A percentile compares a stretch with the other conserved stretches of the same genome.
These are phyloP conservation scores for Euryodendron excelsum DNA, from an alignment of 148 eudicot genomes.

Conservation along the genomic window DNA sequence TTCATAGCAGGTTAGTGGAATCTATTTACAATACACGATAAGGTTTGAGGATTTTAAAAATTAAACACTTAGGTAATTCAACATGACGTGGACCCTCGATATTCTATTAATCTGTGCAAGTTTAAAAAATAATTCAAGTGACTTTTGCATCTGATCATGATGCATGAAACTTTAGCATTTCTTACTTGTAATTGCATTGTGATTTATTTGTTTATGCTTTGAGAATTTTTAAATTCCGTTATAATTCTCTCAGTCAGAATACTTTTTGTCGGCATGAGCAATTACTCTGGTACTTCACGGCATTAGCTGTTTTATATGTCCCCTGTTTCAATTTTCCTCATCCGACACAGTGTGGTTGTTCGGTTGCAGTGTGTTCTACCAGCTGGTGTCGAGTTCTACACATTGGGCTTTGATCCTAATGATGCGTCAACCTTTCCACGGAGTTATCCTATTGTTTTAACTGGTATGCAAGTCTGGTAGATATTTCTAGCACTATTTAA, in stretches of 20 bases:
- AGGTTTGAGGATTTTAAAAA: background rate
- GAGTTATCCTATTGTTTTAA: slow-evolving; percentile 93
- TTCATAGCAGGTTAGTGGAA: background rate
- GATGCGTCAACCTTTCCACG: slow-evolving; percentile 73
- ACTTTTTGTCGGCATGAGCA: background rate
- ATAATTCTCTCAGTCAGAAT: slow-evolving; percentile 16
- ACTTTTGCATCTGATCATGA: background rate
- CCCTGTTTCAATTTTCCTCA: background rate
- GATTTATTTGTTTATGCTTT: background rate
- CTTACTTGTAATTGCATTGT: background rate
- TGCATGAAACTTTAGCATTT: slow-evolving; percentile 2
- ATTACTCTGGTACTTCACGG: background rate
- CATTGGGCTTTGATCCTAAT: slow-evolving; percentile 52
- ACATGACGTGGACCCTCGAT: background rate
- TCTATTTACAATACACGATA: background rate
- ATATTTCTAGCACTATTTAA: background rate
- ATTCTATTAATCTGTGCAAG: background rate
- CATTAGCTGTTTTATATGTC: background rate
- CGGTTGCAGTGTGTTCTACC: slow-evolving; percentile 90
- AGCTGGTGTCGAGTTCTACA: slow-evolving; percentile 86
- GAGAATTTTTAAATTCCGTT: background rate
- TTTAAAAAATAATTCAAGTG: background rate
- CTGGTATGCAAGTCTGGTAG: slow-evolving; percentile 47
- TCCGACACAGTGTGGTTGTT: slow-evolving; percentile 8
- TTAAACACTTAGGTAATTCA: background rate